Evolutionary conservation across 257 asterid species (phyloP).

Genomic region (Penstemon davidsonii): DNA sequence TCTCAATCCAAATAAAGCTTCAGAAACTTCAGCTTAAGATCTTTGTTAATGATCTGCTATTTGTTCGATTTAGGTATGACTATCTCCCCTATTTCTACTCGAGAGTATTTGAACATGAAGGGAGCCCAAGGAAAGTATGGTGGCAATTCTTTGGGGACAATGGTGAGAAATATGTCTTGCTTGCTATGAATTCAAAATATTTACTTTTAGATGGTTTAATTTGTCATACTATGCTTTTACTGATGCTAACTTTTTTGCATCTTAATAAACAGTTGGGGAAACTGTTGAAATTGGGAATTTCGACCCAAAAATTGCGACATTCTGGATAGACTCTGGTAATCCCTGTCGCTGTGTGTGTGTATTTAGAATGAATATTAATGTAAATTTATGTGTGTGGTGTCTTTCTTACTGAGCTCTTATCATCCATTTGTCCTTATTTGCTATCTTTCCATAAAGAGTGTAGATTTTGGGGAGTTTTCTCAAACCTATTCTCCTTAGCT

Average conservation of each 20-base stretch:
- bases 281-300: constrained; percentile 53
- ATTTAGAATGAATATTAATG: not conserved
- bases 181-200: not conserved
- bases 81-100: constrained; percentile 95
- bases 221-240: not conserved
- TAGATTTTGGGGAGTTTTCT: not conserved
- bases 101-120: constrained; percentile 91
- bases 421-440: constrained; percentile 10
- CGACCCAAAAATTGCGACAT: constrained; percentile 89
- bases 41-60: constrained; percentile 8
- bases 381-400: constrained; percentile 8
- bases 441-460: not conserved
- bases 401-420: not conserved
- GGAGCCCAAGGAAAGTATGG: constrained; percentile 95
- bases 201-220: not conserved
- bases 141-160: constrained; percentile 98
- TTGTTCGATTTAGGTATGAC: constrained; percentile 62
- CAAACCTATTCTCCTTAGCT: not conserved
- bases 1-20: no score
- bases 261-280: constrained; percentile 71
- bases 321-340: constrained; percentile 91
- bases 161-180: constrained; percentile 40
- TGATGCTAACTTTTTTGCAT: constrained; percentile 27
- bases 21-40: constrained; percentile 22
- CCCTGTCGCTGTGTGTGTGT: constrained; percentile 12